Percentiles rank a stretch among this genome's conserved stretches.
These are phyloP conservation scores for Torulaspora globosa DNA, from an alignment of 1,139 yeast genomes.

Conservation along the genomic window DNA sequence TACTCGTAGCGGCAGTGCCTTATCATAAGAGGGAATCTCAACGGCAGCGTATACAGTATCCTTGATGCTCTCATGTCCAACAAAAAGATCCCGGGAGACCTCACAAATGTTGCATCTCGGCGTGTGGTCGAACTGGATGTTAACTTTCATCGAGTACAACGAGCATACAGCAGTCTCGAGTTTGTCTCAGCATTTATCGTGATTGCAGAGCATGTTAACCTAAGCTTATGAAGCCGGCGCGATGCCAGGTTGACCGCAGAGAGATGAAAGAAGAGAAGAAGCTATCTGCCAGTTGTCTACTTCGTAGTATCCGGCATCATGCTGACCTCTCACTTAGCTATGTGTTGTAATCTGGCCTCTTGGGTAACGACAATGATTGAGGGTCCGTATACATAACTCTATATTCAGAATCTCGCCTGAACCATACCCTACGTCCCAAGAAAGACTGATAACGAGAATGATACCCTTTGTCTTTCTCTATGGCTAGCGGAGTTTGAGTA, in stretches of 20 bases:
- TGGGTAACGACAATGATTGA: neutral
- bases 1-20: neutral
- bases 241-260: neutral
- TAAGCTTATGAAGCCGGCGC: neutral
- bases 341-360: neutral
- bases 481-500: neutral
- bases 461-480: too few relatives aligned
- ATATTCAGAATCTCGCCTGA: neutral
- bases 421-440: neutral
- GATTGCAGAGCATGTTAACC: too few relatives aligned
- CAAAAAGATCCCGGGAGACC: constrained; percentile 12
- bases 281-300: too few relatives aligned
- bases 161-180: neutral
- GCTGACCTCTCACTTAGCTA: neutral
- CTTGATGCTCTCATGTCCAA: neutral
- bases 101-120: constrained; percentile 7
- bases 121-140: constrained; percentile 7
- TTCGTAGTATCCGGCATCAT: neutral
- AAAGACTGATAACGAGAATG: too few relatives aligned
- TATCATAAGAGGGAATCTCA: constrained; percentile 17
- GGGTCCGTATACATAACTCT: neutral
- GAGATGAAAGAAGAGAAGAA: too few relatives aligned
- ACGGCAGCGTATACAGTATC: constrained; percentile 14
- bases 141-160: constrained; percentile 8
- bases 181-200: neutral